Evolutionary conservation across 305 asterid genomes (phyloP), one percentile per base, ranked within the genome.

Genomic region (Fraxinus ornus): DNA sequence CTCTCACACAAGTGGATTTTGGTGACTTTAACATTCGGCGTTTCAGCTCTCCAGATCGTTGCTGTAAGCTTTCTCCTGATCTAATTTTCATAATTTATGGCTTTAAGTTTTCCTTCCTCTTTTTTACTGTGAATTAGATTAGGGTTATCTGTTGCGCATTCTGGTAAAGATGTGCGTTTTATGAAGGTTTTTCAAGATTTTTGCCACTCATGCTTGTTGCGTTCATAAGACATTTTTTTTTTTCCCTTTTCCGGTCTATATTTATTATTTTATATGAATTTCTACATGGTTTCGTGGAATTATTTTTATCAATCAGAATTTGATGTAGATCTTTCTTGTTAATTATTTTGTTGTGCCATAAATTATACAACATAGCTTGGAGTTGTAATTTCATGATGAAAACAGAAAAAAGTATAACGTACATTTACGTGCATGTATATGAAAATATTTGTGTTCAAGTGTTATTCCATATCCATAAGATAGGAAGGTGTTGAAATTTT

Each of bases 11-110:
- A 47, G 57, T 47, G 87, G 87, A 80, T 88, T 79, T 83, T 76
- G 32, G 77, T 75, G 80, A 80, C 77, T 83, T 83, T 17, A 80
- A n/a, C 83, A 70, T 78, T 85, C 82, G 44, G 17, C 85, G 74
- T 64, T 74, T 68, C 60, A 35, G 73, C 83, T 84, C 68, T 10
- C 79, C 90, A 90, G 94, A 88, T 91, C 94, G 77, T 82, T 77
- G 75, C 78, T 85, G 89, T 90, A 78, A 86, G 91, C 88, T 68
- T 21, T 83, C 75, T 49, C 55, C 80, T 55, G 84, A 66, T 79
- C 81, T 78, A 39, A 0, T 22, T 75, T 72, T 80, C 5, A 1
- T 0, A 3, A 19, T 44, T 73, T 49, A 10, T 60, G 68, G 17
- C 35, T 80, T 57, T 66, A 1, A 55, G 21, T 84, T 75, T 30